Base-by-base conservation (phyloP, 441 rosid genomes). In the Brassica balearica region DNA sequence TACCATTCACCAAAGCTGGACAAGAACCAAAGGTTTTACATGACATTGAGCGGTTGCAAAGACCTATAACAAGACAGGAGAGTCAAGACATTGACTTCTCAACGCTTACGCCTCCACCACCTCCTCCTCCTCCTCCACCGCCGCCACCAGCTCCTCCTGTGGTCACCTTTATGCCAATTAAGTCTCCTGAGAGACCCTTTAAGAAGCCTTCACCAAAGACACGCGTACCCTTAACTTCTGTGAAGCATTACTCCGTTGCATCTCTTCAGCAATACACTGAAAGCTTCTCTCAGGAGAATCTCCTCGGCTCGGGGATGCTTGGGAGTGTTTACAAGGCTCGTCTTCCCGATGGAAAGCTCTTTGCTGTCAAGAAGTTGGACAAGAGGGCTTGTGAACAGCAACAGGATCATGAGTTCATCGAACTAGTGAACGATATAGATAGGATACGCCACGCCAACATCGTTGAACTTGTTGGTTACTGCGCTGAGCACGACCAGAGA, bases 221-320 rank as follows among this genome's bases (percentile, higher is more conserved):
- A 22, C 79, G 48, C 20, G 80, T 72, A n/a, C 88, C 77, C 27
- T 38, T 60, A 20, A 81, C 88, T 61, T 90, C 94, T 83, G 97
- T 92, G 43, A 90, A 83, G 85, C 85, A 87, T 68, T 95, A 87
- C 71, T 89, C 90, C 68, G 89, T 96, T 78, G 99, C 99, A 41
- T 88, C 91, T 58, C 99, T 96, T 88, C 99, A 96, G 77, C 98
- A 91, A 81, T 92, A 85, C 73, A 96, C 99, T 17, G 89, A 90
- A 72, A 96, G 99, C 90, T 96, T 96, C 86, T 88, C 98, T 80
- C 96, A 87, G 84, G 98, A 92, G 65, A 96, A 92, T 86, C 84
- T 89, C 62, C 82, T 96, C 22, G 98, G 97, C 77, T 80, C 83
- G 3, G 99, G 99, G 77, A 96, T 91, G 98, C 93, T 96, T 36